These are phyloP conservation scores for Phaeosphaeria sp. DNA, from an alignment of 2,329 filamentous ascomycete genomes.

Conservation along the genomic window DNA sequence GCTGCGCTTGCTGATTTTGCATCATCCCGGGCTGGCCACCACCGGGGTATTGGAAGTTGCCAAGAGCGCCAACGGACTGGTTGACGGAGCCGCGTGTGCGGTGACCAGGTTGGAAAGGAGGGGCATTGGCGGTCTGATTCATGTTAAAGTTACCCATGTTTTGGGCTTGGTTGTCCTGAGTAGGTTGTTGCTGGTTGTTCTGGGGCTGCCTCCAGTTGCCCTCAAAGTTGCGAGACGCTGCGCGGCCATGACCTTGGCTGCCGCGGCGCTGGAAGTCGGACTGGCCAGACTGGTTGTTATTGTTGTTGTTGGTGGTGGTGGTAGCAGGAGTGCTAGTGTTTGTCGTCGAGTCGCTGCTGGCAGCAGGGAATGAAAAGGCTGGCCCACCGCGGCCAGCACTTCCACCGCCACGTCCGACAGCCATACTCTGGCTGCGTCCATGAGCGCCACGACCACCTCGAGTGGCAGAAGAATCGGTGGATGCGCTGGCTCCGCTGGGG, in stretches of 20 bases:
- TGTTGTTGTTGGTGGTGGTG: slow-evolving; percentile 32
- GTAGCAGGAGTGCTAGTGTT: slow-evolving; percentile 29
- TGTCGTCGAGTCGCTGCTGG: slow-evolving; percentile 56
- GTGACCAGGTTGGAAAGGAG: slow-evolving; percentile 90
- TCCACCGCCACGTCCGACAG: slow-evolving; percentile 71
- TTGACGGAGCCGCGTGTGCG: slow-evolving; percentile 84
- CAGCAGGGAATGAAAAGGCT: slow-evolving; percentile 72
- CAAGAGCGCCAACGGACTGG: slow-evolving; percentile 81
- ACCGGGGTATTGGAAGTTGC: slow-evolving; percentile 83
- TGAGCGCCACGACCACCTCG: slow-evolving; percentile 62
- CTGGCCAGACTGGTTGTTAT: slow-evolving; percentile 51
- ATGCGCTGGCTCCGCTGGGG: slow-evolving; percentile 55
- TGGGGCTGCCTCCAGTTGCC: slow-evolving; percentile 94
- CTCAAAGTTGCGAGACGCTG: slow-evolving; percentile 91
- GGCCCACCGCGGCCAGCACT: slow-evolving; percentile 68
- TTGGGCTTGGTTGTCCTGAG: slow-evolving; percentile 51
- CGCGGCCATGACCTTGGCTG: slow-evolving; percentile 79
- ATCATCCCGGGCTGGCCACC: slow-evolving; percentile 80
- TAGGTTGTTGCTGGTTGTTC: slow-evolving; percentile 56
- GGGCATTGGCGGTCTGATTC: slow-evolving; percentile 71
- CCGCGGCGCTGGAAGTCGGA: slow-evolving; percentile 77
- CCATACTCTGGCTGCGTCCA: slow-evolving; percentile 88
- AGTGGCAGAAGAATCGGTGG: slow-evolving; percentile 36
- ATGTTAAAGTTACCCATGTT: slow-evolving; percentile 70
- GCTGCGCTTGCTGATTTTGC: slow-evolving; percentile 81